A percentile compares a stretch with the other conserved stretches of the same genome.
Evolutionary conservation across 257 asterid genomes (phyloP).

Genomic region (Rauvolfia tetraphylla): DNA sequence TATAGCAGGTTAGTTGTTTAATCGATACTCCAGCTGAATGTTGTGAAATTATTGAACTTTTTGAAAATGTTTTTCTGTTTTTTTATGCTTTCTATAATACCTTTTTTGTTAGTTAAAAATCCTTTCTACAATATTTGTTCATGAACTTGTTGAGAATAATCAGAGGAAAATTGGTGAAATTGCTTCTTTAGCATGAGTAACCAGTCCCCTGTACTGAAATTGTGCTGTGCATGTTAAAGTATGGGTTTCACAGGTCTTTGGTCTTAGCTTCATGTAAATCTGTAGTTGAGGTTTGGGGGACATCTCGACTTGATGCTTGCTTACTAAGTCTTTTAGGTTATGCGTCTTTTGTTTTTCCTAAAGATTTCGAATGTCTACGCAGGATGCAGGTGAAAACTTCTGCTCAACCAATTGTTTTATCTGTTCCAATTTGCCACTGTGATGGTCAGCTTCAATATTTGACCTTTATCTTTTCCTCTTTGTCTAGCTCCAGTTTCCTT

Average conservation of each 20-base stretch:
- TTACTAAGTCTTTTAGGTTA: not conserved
- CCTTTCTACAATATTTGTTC: not conserved
- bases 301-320: not conserved
- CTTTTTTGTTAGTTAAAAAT: not conserved
- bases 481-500: not conserved
- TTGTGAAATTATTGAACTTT: conserved; percentile 11
- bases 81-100: not conserved
- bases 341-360: not conserved
- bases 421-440: conserved; percentile 76
- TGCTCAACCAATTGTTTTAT: conserved; percentile 81
- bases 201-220: not conserved
- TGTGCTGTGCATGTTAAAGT: not conserved
- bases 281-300: not conserved
- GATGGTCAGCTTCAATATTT: conserved; percentile 59
- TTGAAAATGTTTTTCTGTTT: not conserved
- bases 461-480: not conserved
- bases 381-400: conserved; percentile 97
- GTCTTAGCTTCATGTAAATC: not conserved
- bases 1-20: conserved; percentile 58
- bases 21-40: not conserved
- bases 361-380: conserved; percentile 26
- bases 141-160: not conserved
- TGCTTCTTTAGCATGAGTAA: not conserved
- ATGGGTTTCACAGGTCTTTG: not conserved
- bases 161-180: not conserved